Conservation (phyloP, 2,329 filamentous ascomycete species). For the Arthrobotrys iridis region DNA sequence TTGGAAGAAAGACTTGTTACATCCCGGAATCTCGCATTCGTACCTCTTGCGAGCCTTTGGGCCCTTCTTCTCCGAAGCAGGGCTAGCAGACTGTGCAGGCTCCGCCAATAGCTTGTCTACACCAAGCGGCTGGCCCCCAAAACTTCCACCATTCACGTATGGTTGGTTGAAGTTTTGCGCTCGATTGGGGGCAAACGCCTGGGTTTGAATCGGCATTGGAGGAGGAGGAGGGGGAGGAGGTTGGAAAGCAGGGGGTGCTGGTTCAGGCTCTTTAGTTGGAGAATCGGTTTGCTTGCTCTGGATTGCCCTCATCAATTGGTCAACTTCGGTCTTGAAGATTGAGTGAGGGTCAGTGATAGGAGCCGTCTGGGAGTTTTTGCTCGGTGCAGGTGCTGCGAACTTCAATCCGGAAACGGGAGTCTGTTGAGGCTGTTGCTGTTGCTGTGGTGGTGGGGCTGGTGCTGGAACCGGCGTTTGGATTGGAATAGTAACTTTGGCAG, state of each 20-base stretch:
- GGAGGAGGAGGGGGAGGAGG: not conserved
- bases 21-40: conserved; percentile 76
- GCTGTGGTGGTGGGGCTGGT: conserved; percentile 10
- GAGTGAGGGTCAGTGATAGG: conserved; percentile 64
- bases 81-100: conserved; percentile 46
- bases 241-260: conserved; percentile 19
- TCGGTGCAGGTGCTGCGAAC: conserved; percentile 47
- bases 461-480: conserved; percentile 40
- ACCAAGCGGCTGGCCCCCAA: conserved; percentile 47
- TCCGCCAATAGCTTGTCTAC: conserved; percentile 58
- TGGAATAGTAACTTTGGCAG: conserved; percentile 25
- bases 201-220: conserved; percentile 1
- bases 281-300: conserved; percentile 69
- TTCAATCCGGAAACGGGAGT: conserved; percentile 32
- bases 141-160: conserved; percentile 46
- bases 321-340: conserved; percentile 82
- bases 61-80: conserved; percentile 45
- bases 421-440: conserved; percentile 22
- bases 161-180: conserved; percentile 32
- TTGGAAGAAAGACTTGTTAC: conserved; percentile 84
- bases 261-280: conserved; percentile 25
- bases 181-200: not conserved
- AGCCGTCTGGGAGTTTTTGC: conserved; percentile 51
- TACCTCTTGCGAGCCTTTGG: conserved; percentile 70
- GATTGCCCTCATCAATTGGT: conserved; percentile 87